A percentile compares a stretch with the other conserved stretches of the same genome.
Conservation (phyloP, 306 rosid species). For the Cyamopsis tetragonoloba region DNA sequence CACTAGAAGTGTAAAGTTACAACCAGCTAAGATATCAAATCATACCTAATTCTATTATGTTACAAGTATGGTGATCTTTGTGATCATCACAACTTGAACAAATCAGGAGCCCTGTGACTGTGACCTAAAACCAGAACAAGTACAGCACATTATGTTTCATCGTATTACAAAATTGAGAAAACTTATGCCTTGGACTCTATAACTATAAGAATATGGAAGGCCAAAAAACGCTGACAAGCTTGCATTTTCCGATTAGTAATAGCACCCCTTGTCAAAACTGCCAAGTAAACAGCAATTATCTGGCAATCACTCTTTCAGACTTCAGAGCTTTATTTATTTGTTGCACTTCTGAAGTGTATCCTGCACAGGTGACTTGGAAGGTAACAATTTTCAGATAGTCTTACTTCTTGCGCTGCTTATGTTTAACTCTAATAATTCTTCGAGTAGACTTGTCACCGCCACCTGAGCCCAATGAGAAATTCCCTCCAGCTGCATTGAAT, state of each 20-base stretch:
- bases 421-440: slow-evolving; percentile 42
- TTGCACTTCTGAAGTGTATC: background rate
- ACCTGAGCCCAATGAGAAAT: slow-evolving; percentile 80
- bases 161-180: slow-evolving; percentile 57
- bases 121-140: slow-evolving; percentile 36
- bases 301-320: slow-evolving; percentile 18
- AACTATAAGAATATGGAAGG: slow-evolving; percentile 27
- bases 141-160: slow-evolving; percentile 36
- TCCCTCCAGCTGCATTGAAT: slow-evolving; percentile 49
- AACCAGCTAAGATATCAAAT: slow-evolving; percentile 31
- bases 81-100: slow-evolving; percentile 23
- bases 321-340: slow-evolving; percentile 13
- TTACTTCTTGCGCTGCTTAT: slow-evolving; percentile 63
- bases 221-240: slow-evolving; percentile 7
- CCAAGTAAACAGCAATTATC: slow-evolving; percentile 18
- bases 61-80: slow-evolving; percentile 47
- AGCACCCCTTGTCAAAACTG: slow-evolving; percentile 27
- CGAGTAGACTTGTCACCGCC: slow-evolving; percentile 72
- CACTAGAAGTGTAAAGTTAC: slow-evolving; percentile 11
- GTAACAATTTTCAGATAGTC: slow-evolving; percentile 4
- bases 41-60: slow-evolving; percentile 40
- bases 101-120: slow-evolving; percentile 30
- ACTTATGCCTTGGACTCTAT: slow-evolving; percentile 31
- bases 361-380: slow-evolving; percentile 15
- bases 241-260: slow-evolving; percentile 20